Evolutionary conservation across 305 asterid species (phyloP), one percentile per base, ranked within the genome.

Genomic region (Plantago coronopus): DNA sequence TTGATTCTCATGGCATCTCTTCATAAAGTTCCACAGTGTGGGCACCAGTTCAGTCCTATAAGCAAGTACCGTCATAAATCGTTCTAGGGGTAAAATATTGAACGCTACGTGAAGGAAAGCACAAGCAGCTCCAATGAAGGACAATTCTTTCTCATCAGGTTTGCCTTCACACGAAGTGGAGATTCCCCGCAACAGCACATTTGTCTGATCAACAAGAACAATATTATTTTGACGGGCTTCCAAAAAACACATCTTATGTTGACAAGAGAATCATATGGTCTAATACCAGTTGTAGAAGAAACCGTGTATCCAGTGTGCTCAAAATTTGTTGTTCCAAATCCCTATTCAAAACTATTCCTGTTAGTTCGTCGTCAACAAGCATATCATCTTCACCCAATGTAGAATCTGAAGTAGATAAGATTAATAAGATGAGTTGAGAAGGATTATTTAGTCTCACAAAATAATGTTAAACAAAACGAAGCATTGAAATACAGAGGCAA

Each of bases 11-110:
- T 89, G 88, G 79, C 91, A 87, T 72, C 84, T 72, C 72, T 85
- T 94, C 86, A 94, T 85, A 67, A 94, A 83, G 75, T 75, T 76
- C 99, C 99, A 94, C 34, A 94, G 81, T 59, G 76, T 75, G 59
- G 90, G 86, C 72, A 89, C 95, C 59, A 94, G 78, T 69, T 82
- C 97, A 44, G 96, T 87, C 81, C 99, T 80, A 78, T 83, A 94
- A 34, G 99, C 99, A 63, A 94, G 76, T 40, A 79, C 84, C 29
- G 99, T 94, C 95, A 94, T 89, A 63, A 83, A 79, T 54, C 94
- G 83, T 73, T 89, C 97, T 14, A 81, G 86, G 71, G 95, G 96
- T 59, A 89, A 81, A 72, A 86, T 70, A 70, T 85, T 87, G 84
- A 87, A 87, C 29, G 83, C 79, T 63, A 74, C 87, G 47, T 89